Percentiles rank a stretch among this genome's conserved stretches.
These are phyloP conservation scores for Teratosphaeria zuluensis DNA, from an alignment of 2,329 filamentous ascomycete genomes.

Conservation along the genomic window DNA sequence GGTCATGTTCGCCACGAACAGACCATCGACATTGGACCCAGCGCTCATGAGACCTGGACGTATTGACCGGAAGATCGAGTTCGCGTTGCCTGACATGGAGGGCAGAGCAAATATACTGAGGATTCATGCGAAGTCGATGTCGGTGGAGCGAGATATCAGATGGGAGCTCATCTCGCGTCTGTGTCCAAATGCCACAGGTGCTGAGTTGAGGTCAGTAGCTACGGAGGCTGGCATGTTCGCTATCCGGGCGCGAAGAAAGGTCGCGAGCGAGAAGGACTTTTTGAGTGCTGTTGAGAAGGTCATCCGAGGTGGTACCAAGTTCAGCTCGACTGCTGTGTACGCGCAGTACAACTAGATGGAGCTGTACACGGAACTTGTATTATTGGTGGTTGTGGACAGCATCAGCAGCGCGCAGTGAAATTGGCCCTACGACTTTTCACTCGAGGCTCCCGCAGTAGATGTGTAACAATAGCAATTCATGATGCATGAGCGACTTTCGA, in stretches of 20 bases:
- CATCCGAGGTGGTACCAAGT: slow-evolving; percentile 98
- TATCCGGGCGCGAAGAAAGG: slow-evolving; percentile 88
- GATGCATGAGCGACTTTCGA: not conserved
- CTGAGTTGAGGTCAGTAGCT: slow-evolving; percentile 89
- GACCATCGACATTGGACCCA: slow-evolving; percentile 90
- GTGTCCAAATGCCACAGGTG: slow-evolving; percentile 94
- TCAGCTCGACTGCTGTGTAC: slow-evolving; percentile 96
- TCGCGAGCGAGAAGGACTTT: slow-evolving; percentile 98
- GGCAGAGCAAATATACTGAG: slow-evolving; percentile 94
- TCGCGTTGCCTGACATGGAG: slow-evolving; percentile 92
- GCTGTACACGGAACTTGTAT: not conserved
- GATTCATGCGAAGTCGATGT: slow-evolving; percentile 99
- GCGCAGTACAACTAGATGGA: slow-evolving; percentile 91
- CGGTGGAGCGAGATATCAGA: slow-evolving; percentile 93
- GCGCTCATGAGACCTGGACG: slow-evolving; percentile 93
- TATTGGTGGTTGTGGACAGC: not conserved
- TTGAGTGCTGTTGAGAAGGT: slow-evolving; percentile 97
- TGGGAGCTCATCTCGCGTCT: slow-evolving; percentile 97
- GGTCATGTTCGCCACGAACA: slow-evolving; percentile 98
- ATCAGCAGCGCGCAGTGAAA: not conserved
- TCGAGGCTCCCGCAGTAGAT: not conserved
- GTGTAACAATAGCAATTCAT: not conserved
- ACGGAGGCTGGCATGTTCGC: slow-evolving; percentile 99
- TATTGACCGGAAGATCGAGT: slow-evolving; percentile 98
- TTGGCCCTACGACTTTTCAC: not conserved